Conservation (phyloP, 73 alveolate genomes). For the Paramecium octaurelia region DNA sequence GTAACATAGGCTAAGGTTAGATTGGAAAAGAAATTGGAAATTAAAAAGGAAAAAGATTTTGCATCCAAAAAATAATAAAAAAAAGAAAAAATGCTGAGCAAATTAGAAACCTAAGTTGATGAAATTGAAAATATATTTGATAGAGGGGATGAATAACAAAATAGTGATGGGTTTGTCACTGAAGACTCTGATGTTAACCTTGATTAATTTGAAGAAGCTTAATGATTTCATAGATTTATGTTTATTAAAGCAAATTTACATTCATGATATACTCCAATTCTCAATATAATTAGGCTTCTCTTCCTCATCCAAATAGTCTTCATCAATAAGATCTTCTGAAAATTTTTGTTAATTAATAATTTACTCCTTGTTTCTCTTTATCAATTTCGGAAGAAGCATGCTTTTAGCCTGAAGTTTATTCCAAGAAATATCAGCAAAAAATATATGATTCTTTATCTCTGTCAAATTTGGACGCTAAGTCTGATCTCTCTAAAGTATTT, state of each 20-base stretch:
- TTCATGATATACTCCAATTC: not conserved
- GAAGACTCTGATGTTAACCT: conserved; percentile 1
- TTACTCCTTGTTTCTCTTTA: not conserved
- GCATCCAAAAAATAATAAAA: not conserved
- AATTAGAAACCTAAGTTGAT: conserved; percentile 34
- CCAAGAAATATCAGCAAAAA: conserved; percentile 72
- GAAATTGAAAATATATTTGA: conserved; percentile 56
- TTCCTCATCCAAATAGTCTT: not conserved
- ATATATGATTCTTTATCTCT: conserved; percentile 67
- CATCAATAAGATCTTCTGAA: not conserved
- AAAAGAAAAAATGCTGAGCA: conserved; percentile 54
- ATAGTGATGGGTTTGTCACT: not conserved
- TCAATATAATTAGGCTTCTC: not conserved
- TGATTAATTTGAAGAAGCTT: conserved; percentile 37
- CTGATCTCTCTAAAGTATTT: not conserved
- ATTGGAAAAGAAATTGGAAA: not conserved
- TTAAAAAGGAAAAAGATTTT: not conserved
- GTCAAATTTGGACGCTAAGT: not conserved
- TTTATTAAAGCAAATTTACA: not conserved
- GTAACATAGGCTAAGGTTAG: not conserved
- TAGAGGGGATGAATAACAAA: not conserved
- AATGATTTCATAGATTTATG: not conserved
- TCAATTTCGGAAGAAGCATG: conserved; percentile 60
- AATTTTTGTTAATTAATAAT: not conserved
- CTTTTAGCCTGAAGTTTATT: conserved; percentile 14